Percentiles rank a stretch among this genome's conserved stretches.
These are phyloP conservation scores for Saccharomyces hybrid DNA, from an alignment of 1,139 yeast species.

Conservation along the genomic window DNA sequence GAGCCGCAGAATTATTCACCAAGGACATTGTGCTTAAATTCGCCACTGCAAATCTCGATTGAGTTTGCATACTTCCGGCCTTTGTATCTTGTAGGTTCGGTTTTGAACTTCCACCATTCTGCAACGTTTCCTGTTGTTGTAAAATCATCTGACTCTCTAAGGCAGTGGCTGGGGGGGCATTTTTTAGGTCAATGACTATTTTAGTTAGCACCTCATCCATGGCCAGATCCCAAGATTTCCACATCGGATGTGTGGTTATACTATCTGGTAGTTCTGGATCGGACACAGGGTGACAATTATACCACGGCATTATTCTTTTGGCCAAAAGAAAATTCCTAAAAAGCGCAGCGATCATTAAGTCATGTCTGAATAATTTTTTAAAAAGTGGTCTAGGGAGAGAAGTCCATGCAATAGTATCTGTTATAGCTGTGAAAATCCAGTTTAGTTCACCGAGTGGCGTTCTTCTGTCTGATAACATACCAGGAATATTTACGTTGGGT, in stretches of 20 bases:
- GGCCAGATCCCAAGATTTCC: slow-evolving; percentile 98
- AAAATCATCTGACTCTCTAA: slow-evolving; percentile 21
- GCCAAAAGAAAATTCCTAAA: slow-evolving; percentile 89
- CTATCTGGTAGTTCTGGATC: slow-evolving; percentile 88
- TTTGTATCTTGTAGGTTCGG: slow-evolving; percentile 15
- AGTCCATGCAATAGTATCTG: slow-evolving; percentile 98
- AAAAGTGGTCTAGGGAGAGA: slow-evolving; percentile 80
- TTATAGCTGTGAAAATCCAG: slow-evolving; percentile 97
- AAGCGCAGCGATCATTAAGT: slow-evolving; percentile 90
- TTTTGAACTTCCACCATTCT: slow-evolving; percentile 16
- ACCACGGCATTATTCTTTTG: slow-evolving; percentile 86
- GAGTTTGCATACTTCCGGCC: slow-evolving; percentile 21
- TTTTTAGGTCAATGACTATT: slow-evolving; percentile 38
- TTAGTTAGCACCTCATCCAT: slow-evolving; percentile 86
- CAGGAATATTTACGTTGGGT: slow-evolving; percentile 67
- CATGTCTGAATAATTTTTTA: slow-evolving; percentile 87
- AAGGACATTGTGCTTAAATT: slow-evolving; percentile 32
- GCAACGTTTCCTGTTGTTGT: slow-evolving; percentile 25
- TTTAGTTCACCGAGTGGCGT: slow-evolving; percentile 94
- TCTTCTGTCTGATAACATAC: slow-evolving; percentile 81
- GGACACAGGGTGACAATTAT: slow-evolving; percentile 89
- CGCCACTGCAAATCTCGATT: slow-evolving; percentile 28
- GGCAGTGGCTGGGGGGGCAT: slow-evolving; percentile 26
- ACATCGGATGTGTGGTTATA: slow-evolving; percentile 77
- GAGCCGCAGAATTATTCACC: slow-evolving; percentile 24